Evolutionary conservation across 352 stramenopile genomes (phyloP), one percentile per base, ranked within the genome.

Genomic region (Globisporangium splendens): DNA sequence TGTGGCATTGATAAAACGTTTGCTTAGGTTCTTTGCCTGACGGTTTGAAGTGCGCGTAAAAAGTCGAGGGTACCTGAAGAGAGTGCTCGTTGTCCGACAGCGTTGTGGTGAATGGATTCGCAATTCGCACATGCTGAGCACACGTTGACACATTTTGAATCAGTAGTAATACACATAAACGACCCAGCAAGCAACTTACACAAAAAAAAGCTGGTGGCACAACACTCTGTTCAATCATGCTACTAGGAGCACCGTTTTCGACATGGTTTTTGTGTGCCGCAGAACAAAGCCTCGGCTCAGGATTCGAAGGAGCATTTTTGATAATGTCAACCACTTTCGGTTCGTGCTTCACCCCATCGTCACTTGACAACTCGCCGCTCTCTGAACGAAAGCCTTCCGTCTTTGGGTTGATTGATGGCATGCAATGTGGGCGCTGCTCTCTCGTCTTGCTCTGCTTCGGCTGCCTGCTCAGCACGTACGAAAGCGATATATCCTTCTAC

Each of bases 401-500:
- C 39, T 44, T 44, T 44, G 47, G 51, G 17, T 56, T 66, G 22
- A 66, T 61, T 15, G 54, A 66, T 41, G 60, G 60, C 12, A 54
- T 53, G 39, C 48, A 44, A 17, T 60, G 20, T 8, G 58, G 41
- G 17, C 35, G 31, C 8, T 33, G 53, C 39, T 58, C 49, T 6
- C 56, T 52, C 18, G 28, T 18, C 17, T 21, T 28, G 17, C 20
- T 52, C 7, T 53, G 46, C 13, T 39, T 56, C 46, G 50, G 49
- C 8, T 63, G 46, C 24, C 57, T 62, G 62, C 67, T 62, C 18
- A 83, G 31, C 41, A 65, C 75, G 52, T 83, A 83, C 35, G 69
- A 70, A 5, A 83, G 63, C 20, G 63, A 70, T 21, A 84, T 54
- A 46, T 89, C 72, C 12, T 66, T 63, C 79, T 89, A 50, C 22